Conservation (phyloP, 2,329 filamentous ascomycete genomes). For the Cephalotrichum gorgonifer region DNA sequence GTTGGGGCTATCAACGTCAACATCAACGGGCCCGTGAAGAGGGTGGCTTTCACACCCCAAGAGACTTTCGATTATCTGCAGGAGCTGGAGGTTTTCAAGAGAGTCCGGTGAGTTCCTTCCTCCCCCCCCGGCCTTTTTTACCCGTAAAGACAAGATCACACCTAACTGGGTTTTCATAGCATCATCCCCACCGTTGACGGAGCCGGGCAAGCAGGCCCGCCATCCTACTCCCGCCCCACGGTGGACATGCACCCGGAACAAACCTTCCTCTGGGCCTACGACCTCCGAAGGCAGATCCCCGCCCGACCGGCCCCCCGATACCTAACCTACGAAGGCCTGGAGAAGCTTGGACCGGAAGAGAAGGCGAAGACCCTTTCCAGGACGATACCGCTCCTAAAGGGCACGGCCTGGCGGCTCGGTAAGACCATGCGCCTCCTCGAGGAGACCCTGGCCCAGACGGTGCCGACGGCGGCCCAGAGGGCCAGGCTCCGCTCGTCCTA, state of each 20-base stretch:
- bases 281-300: neutral
- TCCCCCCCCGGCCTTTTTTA: no score
- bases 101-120: neutral
- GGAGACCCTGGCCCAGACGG: constrained; percentile 3
- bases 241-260: constrained; percentile 1
- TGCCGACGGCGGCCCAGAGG: constrained; percentile 7
- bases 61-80: neutral
- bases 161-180: no score
- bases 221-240: neutral
- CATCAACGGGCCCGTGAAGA: constrained; percentile 7
- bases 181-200: neutral
- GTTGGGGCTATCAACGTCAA: constrained; percentile 13
- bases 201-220: neutral
- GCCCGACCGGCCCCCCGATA: neutral
- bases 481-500: constrained; percentile 1
- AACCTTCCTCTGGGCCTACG: neutral
- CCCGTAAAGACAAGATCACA: no score
- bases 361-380: neutral
- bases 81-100: neutral
- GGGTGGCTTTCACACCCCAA: neutral
- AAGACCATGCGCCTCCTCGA: constrained; percentile 15
- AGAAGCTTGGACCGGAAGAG: neutral
- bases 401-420: constrained; percentile 28
- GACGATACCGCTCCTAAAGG: constrained; percentile 13
- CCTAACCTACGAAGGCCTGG: neutral